Base-by-base conservation (phyloP, 371 early-diverging fungal species). In the Mucor piriformis region DNA sequence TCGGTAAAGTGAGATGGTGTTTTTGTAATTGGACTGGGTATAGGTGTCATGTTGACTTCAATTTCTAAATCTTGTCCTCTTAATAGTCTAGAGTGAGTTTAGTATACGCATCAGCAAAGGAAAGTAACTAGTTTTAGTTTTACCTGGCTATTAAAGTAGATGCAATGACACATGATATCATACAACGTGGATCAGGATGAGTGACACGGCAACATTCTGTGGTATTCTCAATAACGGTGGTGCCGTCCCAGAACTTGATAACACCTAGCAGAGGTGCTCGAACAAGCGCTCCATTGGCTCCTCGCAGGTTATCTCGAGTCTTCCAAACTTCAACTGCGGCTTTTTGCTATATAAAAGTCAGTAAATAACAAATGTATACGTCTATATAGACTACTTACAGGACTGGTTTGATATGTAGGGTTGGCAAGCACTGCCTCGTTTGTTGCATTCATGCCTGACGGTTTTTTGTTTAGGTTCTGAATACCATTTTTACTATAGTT, bases 101-200 rank as follows among this genome's bases (percentile, higher is more conserved):
- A 49, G 49, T 27, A 47, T 11, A 18, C 11, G 38, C 42, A 42
- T 8, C 27, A 29, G 25, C 29, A 37, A 53, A 50, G 32, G 43
- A 49, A 21, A 53, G 13, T 38, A 21, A 23, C 4, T 23, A 38
- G 37, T 24, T 29, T 29, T 8, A 29, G 29, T 29, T 29, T 24
- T 85, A 71, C 54, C 84, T 74, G n/a, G 88, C 81, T 21, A 88
- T 75, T 47, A 89, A 52, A 13, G 76, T 78, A 13, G 84, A 81
- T 1, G 83, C 69, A 35, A 87, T 69, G 3, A 83, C 69, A 57
- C 85, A 85, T 32, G 83, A 77, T 23, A 86, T 73, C 64, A 86
- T 67, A 56, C 86, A 87, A 3, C 88, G 74, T 38, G 85, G 86
- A 61, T 90, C 88, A n/a, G 87, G 84, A 50, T 87, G 88, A 6